phyloP scores from a whole-genome alignment of 2,329 filamentous ascomycete genomes.

The Colletotrichum sp. region DNA sequence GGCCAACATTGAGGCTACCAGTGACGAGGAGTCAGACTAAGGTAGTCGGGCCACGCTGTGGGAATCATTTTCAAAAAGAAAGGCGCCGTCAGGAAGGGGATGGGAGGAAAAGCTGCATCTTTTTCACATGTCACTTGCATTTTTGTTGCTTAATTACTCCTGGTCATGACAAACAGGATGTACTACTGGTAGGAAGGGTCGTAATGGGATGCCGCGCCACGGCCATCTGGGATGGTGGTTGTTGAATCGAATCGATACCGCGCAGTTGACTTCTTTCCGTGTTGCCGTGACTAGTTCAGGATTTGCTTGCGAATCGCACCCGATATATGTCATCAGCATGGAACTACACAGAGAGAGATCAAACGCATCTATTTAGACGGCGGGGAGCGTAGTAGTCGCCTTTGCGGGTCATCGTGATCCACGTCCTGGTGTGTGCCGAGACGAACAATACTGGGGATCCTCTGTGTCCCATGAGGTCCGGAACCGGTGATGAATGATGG shows the following conservation, averaged over 20 bases:
- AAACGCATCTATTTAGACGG: neutral
- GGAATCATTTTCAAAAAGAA: neutral
- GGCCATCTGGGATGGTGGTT: neutral
- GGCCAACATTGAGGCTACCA: conserved; percentile 68
- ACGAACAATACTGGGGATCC: neutral
- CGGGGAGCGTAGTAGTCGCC: neutral
- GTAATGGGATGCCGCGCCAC: neutral
- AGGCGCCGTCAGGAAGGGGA: neutral
- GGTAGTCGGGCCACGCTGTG: neutral
- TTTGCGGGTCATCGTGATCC: neutral
- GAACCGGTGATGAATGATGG: neutral
- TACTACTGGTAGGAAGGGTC: neutral
- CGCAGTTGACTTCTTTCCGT: neutral
- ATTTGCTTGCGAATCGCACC: neutral
- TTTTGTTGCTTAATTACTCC: neutral
- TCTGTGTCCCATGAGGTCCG: neutral
- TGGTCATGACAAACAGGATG: neutral
- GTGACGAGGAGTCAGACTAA: conserved; percentile 61
- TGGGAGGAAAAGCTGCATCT: neutral
- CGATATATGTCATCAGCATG: neutral
- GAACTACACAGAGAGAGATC: neutral
- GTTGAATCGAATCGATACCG: neutral
- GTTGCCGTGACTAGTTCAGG: neutral
- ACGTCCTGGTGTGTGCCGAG: neutral
- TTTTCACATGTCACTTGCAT: neutral